Conservation (phyloP, 495 filamentous ascomycete species). For the Neurospora sp. region DNA sequence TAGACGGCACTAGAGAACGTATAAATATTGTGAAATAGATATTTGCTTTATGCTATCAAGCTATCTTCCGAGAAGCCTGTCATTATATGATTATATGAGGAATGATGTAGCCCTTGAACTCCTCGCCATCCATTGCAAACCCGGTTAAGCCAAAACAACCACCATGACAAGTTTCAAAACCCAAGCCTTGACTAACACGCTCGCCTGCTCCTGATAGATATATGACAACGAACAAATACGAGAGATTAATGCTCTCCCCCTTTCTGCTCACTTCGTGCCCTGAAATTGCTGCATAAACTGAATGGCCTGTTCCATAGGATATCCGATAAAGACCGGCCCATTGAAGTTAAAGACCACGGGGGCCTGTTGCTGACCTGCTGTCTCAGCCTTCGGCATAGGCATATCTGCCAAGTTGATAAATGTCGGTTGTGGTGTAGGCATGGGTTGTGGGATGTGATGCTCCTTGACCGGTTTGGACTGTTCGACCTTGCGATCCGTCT, state of each 20-base stretch:
- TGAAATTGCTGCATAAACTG: constrained; percentile 53
- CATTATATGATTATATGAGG: neutral
- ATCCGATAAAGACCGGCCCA: constrained; percentile 84
- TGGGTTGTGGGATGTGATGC: neutral
- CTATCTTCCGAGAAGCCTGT: neutral
- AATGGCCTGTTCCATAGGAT: constrained; percentile 68
- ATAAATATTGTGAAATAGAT: neutral
- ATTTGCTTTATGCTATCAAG: neutral
- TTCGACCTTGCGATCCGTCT: constrained; percentile 9
- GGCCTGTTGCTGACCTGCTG: constrained; percentile 19
- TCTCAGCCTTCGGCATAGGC: constrained; percentile 11
- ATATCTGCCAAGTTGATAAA: constrained; percentile 29
- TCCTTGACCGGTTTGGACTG: constrained; percentile 12
- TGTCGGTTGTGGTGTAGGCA: constrained; percentile 21
- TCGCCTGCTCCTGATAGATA: neutral
- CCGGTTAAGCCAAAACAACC: neutral
- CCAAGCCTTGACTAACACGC: neutral
- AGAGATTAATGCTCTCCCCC: neutral
- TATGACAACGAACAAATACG: neutral
- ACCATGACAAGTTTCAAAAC: neutral
- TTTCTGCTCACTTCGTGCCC: neutral
- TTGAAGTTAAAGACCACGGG: constrained; percentile 62
- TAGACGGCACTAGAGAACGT: neutral
- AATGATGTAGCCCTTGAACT: neutral
- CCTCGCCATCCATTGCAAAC: constrained; percentile 4